These are phyloP conservation scores for Hortiboletus campestris DNA, from an alignment of 768 basidiomycete genomes.

Conservation along the genomic window DNA sequence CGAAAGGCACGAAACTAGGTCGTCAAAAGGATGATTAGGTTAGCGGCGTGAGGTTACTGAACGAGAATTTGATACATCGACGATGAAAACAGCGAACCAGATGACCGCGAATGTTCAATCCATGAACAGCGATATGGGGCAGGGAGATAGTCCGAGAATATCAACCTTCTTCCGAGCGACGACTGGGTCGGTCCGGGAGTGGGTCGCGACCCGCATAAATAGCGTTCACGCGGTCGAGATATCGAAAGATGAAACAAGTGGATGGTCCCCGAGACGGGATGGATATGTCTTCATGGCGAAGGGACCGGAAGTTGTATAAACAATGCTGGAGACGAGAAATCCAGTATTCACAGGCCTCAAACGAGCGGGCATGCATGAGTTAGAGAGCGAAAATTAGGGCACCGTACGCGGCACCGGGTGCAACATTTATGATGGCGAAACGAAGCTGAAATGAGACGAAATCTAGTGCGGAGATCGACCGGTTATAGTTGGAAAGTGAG, in stretches of 20 bases:
- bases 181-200: constrained; percentile 21
- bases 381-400: constrained; percentile 42
- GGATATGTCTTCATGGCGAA: constrained; percentile 56
- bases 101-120: constrained; percentile 34
- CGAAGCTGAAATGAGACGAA: constrained; percentile 23
- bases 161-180: constrained; percentile 27
- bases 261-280: constrained; percentile 55
- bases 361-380: constrained; percentile 33
- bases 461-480: constrained; percentile 24
- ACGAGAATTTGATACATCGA: constrained; percentile 34
- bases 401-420: constrained; percentile 34
- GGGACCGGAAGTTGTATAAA: constrained; percentile 26
- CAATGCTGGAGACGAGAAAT: constrained; percentile 23
- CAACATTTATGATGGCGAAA: constrained; percentile 29
- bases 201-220: constrained; percentile 30
- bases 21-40: constrained; percentile 38
- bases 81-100: constrained; percentile 27
- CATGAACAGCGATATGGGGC: constrained; percentile 35
- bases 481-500: constrained; percentile 1
- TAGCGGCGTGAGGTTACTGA: constrained; percentile 33
- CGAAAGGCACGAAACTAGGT: constrained; percentile 34
- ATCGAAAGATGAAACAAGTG: constrained; percentile 29
- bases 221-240: constrained; percentile 30
- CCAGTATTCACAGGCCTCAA: constrained; percentile 38
- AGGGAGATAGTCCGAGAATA: constrained; percentile 33